Base-by-base conservation (phyloP, 805 yeast genomes). In the Starmerella roubikii region DNA sequence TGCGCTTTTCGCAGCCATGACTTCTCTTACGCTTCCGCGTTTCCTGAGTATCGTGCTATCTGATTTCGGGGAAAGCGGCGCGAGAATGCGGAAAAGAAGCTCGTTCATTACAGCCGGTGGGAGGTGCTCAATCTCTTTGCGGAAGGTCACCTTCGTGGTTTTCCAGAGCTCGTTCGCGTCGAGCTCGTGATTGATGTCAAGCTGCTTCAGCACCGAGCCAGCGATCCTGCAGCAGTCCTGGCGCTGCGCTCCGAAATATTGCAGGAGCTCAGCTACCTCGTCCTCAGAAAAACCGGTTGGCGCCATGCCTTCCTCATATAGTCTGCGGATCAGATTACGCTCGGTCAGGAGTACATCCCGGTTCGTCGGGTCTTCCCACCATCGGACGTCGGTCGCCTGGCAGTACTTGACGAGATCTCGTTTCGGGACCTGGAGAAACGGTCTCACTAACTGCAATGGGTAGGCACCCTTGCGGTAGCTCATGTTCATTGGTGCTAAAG, bases 351-450 rank as follows among this genome's bases (percentile, higher is more conserved):
- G 49, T 2, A 66, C 58, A 47, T 76, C 74, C 2, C 51, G 50
- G 46, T 82, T 82, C 0, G 88, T 74, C 2, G 58, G 52, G 49
- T 82, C 93, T 49, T 80, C 86, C 52, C 76, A 73, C 88, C 91
- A 81, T 0, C 43, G 35, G 0, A 80, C 45, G 1, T 47, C 39
- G 17, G 64, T 53, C 0, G 38, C 34, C 9, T 38, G 30, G 38
- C 85, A 78, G 11, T 71, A 68, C 0, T 61, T 52, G 5, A 63
- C 56, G 3, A 78, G 59, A 1, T 65, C 62, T 0, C 42, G 11
- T 50, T 82, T 81, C 0, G 50, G 35, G 16, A 64, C 51, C 0
- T 47, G 54, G 20, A 79, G 56, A 35, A 80, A 52, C 1, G 93
- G 93, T 16, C 86, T 53, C 28, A 62, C 21, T 35, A 68, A 24